Conservation (phyloP, 345 rosid genomes). For the Syzygium oleosum region DNA sequence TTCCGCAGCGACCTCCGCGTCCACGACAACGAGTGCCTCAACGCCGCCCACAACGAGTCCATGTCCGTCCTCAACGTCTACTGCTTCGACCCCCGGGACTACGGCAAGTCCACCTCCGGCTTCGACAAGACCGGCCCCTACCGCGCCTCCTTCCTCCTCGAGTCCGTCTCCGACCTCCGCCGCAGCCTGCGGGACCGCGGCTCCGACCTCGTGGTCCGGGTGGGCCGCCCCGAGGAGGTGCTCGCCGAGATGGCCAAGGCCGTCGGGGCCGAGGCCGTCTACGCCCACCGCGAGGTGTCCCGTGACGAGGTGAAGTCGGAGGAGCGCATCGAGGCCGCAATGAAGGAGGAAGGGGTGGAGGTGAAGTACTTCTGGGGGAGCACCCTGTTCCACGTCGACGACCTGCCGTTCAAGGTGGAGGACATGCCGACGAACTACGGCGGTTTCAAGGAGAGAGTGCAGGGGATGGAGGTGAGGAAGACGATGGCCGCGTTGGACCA, state of each 20-base stretch:
- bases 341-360: conserved; percentile 91
- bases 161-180: conserved; percentile 87
- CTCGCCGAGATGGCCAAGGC: conserved; percentile 76
- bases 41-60: conserved; percentile 72
- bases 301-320: conserved; percentile 81
- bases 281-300: conserved; percentile 84
- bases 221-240: conserved; percentile 78
- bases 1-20: conserved; percentile 94
- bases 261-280: conserved; percentile 87
- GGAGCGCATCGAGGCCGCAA: conserved; percentile 69
- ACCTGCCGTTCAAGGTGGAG: conserved; percentile 81
- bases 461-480: conserved; percentile 77
- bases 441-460: conserved; percentile 72
- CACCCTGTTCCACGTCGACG: conserved; percentile 85
- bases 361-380: conserved; percentile 96
- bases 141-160: conserved; percentile 77
- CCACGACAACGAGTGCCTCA: conserved; percentile 87
- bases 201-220: conserved; percentile 83
- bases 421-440: conserved; percentile 79
- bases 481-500: conserved; percentile 76
- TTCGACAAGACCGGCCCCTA: conserved; percentile 85
- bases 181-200: conserved; percentile 86
- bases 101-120: conserved; percentile 84
- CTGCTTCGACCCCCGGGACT: conserved; percentile 94
- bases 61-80: conserved; percentile 85